These are phyloP conservation scores for Suzukiozyma palmioleophila DNA, from an alignment of 1,139 yeast species.

Conservation along the genomic window DNA sequence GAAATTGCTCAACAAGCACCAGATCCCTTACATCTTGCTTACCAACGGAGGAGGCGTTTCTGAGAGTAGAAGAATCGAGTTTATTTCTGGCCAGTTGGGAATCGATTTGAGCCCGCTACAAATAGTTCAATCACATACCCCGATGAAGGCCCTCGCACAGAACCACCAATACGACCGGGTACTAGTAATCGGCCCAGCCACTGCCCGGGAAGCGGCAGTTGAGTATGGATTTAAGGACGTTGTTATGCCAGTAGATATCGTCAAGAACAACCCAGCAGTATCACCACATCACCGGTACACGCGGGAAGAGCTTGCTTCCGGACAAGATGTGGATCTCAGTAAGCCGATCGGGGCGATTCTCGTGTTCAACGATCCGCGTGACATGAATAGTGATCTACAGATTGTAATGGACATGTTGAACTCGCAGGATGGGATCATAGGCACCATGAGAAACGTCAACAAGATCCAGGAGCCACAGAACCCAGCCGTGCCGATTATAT, in stretches of 20 bases:
- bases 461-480: slow-evolving; percentile 13
- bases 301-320: slow-evolving; percentile 37
- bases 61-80: slow-evolving; percentile 59
- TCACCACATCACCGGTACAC: slow-evolving; percentile 71
- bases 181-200: slow-evolving; percentile 79
- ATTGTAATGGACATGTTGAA: slow-evolving; percentile 68
- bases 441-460: slow-evolving; percentile 46
- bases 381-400: slow-evolving; percentile 83
- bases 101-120: slow-evolving; percentile 56
- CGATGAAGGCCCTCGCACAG: slow-evolving; percentile 60
- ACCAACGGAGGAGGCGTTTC: slow-evolving; percentile 93
- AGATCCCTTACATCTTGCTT: slow-evolving; percentile 77
- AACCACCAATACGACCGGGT: slow-evolving; percentile 50
- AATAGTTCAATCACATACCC: slow-evolving; percentile 88
- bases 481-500: slow-evolving; percentile 76
- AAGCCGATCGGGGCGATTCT: slow-evolving; percentile 71
- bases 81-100: slow-evolving; percentile 48
- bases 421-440: slow-evolving; percentile 60
- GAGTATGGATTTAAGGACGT: slow-evolving; percentile 81
- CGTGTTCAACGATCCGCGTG: slow-evolving; percentile 89
- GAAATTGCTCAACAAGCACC: slow-evolving; percentile 44
- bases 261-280: slow-evolving; percentile 51
- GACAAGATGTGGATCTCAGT: slow-evolving; percentile 21
- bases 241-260: slow-evolving; percentile 69
- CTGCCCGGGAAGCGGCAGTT: slow-evolving; percentile 65